A percentile compares a stretch with the other conserved stretches of the same genome.
phyloP scores from a whole-genome alignment of 179 eudicot genomes.

The Dionaea muscipula region DNA sequence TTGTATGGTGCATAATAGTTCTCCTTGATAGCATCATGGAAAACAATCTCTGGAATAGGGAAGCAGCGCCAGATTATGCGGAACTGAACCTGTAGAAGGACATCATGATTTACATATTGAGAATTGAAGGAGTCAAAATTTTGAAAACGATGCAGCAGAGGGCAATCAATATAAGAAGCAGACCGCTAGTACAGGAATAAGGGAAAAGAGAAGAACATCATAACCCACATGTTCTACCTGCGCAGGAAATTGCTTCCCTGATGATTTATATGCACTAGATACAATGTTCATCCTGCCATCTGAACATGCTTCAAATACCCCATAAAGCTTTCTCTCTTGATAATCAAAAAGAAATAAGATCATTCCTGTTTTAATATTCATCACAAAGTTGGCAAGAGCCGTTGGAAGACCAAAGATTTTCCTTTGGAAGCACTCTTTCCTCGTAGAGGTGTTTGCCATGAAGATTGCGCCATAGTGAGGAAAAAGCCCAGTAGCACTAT shows the following conservation, averaged over 20 bases:
- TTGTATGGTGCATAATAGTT: slow-evolving; percentile 16
- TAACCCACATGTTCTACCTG: slow-evolving; percentile 22
- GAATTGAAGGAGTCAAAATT: not conserved
- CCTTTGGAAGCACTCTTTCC: slow-evolving; percentile 29
- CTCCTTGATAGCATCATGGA: slow-evolving; percentile 19
- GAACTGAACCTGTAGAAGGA: slow-evolving; percentile 16
- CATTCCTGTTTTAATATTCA: slow-evolving; percentile 33
- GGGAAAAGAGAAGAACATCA: not conserved
- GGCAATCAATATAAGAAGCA: not conserved
- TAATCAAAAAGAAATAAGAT: slow-evolving; percentile 35
- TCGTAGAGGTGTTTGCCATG: slow-evolving; percentile 28
- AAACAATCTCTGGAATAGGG: slow-evolving; percentile 17
- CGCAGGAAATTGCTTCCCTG: slow-evolving; percentile 25
- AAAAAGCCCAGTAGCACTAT: slow-evolving; percentile 4
- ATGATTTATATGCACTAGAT: slow-evolving; percentile 24
- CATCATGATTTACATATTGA: not conserved
- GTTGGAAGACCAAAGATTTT: slow-evolving; percentile 35
- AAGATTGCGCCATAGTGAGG: slow-evolving; percentile 39
- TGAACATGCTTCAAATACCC: slow-evolving; percentile 34
- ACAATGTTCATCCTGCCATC: slow-evolving; percentile 34
- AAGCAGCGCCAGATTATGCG: slow-evolving; percentile 14
- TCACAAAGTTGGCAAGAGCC: slow-evolving; percentile 20
- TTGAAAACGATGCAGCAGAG: not conserved
- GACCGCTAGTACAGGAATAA: not conserved
- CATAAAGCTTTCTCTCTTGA: slow-evolving; percentile 23